Evolutionary conservation across 78 protist genomes (phyloP).

Genomic region (Neovahlkampfia damariscottae): DNA sequence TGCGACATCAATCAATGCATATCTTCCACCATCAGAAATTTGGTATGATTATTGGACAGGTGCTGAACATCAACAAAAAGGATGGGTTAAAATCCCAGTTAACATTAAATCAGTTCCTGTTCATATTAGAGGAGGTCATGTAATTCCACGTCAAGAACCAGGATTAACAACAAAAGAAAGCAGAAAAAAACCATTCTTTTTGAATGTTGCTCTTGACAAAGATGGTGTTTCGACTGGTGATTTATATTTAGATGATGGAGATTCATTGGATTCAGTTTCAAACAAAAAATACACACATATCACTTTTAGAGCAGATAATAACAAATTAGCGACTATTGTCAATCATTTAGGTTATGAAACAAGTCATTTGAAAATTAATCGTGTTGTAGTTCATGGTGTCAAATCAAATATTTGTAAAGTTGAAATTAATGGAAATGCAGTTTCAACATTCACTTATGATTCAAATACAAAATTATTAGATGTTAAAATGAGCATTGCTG

Average conservation of each 20-base stretch:
- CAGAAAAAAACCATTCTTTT: slow-evolving; percentile 74
- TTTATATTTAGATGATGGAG: slow-evolving; percentile 70
- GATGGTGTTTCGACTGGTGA: slow-evolving; percentile 40
- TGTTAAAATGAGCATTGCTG: too few species aligned
- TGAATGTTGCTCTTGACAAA: slow-evolving; percentile 27
- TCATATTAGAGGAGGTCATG: slow-evolving; percentile 74
- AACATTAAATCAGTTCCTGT: slow-evolving; percentile 63
- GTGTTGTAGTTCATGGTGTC: background rate
- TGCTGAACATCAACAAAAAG: background rate
- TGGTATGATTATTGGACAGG: slow-evolving; percentile 22
- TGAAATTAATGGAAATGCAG: background rate
- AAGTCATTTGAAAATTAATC: background rate
- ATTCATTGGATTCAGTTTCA: slow-evolving; percentile 25
- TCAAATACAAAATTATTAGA: too few species aligned
- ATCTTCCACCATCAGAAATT: slow-evolving; percentile 34
- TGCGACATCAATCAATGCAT: background rate
- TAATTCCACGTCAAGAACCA: slow-evolving; percentile 61
- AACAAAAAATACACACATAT: slow-evolving; percentile 22
- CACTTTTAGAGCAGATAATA: background rate
- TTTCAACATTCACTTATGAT: too few species aligned
- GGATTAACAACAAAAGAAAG: slow-evolving; percentile 53
- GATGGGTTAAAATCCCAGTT: slow-evolving; percentile 35
- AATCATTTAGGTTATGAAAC: background rate
- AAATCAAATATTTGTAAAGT: background rate
- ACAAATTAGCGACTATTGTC: background rate